Evolutionary conservation across 2,329 filamentous ascomycete species (phyloP), one percentile per base, ranked within the genome.

Genomic region (Fonsecaea multimorphosa): DNA sequence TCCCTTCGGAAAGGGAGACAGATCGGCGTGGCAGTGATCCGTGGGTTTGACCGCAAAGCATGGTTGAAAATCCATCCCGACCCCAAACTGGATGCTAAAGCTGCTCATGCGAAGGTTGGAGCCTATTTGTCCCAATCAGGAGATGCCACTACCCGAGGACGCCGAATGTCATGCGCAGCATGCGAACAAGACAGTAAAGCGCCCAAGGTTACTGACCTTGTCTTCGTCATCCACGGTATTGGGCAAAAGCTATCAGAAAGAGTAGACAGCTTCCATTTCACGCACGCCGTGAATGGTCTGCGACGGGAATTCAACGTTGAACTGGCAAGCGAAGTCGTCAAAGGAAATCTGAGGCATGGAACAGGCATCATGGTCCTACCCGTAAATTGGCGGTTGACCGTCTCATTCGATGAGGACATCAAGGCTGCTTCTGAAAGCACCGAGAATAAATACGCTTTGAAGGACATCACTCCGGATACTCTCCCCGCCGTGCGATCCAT

Each of bases 241-340:
- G 95, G 95, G 0, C 95, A 99, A 76, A 98, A 99, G 76, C 85
- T 98, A 57, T 96, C 93, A 0, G 93, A 99, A 76, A 85, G 93
- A 12, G 92, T 98, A 67, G 94, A 98, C 77, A 97, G 92, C 72
- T 99, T 93, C 73, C 92, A 98, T 76, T 99, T 99, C 73, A 99
- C 95, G 0, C 94, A 98, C 76, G 91, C 93, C 4, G 94, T 98
- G 75, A 98, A 97, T 74, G 87, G 89, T 0, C 95, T 99, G 72
- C 88, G 95, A 12, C 86, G 93, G 65, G 88, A 92, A 22, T 86
- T 98, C 63, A 97, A 97, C 71, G 82, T 93, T 57, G 93, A 99
- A 75, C 84, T 97, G 44, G 86, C 87, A 32, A 91, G 85, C 36
- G 87, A 90, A 2, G 83, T 85, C 8, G 89, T 97, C n/a, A 91